These are phyloP conservation scores for Pleurotus ostreatus DNA, from an alignment of 768 basidiomycete genomes.

Conservation along the genomic window DNA sequence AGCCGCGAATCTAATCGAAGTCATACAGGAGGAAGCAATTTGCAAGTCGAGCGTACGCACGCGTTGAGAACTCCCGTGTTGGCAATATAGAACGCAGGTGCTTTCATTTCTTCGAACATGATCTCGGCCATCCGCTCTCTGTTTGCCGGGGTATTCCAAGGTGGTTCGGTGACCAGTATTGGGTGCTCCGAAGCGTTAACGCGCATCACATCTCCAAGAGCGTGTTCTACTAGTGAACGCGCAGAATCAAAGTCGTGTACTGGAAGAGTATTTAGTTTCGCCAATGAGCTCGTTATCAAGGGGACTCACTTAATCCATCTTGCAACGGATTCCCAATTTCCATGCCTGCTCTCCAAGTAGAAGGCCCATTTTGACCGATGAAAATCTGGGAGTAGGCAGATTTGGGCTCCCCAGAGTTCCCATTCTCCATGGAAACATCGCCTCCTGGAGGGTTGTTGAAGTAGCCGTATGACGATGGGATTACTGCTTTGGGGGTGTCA, in stretches of 20 bases:
- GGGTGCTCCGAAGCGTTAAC: slow-evolving; percentile 84
- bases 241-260: slow-evolving; percentile 78
- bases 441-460: slow-evolving; percentile 34
- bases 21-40: not conserved
- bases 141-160: slow-evolving; percentile 94
- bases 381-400: slow-evolving; percentile 58
- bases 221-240: slow-evolving; percentile 67
- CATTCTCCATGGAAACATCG: slow-evolving; percentile 54
- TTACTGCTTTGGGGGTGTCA: slow-evolving; percentile 89
- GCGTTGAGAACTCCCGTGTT: slow-evolving; percentile 93
- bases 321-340: slow-evolving; percentile 78
- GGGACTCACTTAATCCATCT: slow-evolving; percentile 76
- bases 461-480: slow-evolving; percentile 88
- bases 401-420: slow-evolving; percentile 32
- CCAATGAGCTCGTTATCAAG: not conserved
- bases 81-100: slow-evolving; percentile 95
- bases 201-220: slow-evolving; percentile 71
- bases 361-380: slow-evolving; percentile 85
- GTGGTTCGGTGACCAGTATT: slow-evolving; percentile 87
- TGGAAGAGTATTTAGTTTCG: slow-evolving; percentile 20
- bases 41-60: slow-evolving; percentile 39
- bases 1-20: slow-evolving; percentile 73
- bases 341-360: slow-evolving; percentile 89
- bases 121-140: slow-evolving; percentile 95
- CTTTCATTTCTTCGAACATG: slow-evolving; percentile 94